Base-by-base conservation (phyloP, 768 basidiomycete species). In the Botryobasidium botryosum region DNA sequence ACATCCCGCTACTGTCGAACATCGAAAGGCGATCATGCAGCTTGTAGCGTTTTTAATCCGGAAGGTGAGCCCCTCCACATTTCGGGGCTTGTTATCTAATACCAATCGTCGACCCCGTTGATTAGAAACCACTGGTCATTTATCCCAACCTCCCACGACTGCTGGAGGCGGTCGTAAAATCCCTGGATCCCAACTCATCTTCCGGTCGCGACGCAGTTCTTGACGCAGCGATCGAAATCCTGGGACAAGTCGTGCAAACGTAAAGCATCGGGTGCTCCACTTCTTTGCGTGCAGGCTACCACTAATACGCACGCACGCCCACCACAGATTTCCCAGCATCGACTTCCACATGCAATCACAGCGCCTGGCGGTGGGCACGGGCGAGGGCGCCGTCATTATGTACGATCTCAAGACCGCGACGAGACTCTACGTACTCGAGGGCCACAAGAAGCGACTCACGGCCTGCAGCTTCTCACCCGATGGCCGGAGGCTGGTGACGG, bases 371-470 rank as follows among this genome's bases (percentile, higher is more conserved):
- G 88, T 96, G 0, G 94, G 94, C 1, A 92, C 91, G 0, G 76
- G 74, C 45, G 94, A 99, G 62, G 94, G 92, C 0, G 88, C 90
- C 0, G 77, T 90, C 43, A 70, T 87, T 47, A 88, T 94, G 79
- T 97, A 94, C 56, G 94, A 97, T 57, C 70, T 97, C 43, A 94
- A 96, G 61, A 88, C 90, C 0, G 91, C 90, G 0, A 96, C 84
- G 1, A 75, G 94, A 8, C 66, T 97, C 12, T 99, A 96, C 55
- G 84, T 99, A 0, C 74, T 99, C 8, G 91, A 97, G 53, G 80
- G 86, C 0, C 91, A 96, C 64, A 77, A 75, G 57, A 77, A 79
- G 55, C 67, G 70, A 1, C 73, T 88, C 7, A 72, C 83, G 0
- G 87, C 86, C 0, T 79, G 85, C 50, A 84, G 79, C 47, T 97